These are phyloP conservation scores for Sporothrix pseudoabietina DNA, from an alignment of 2,329 filamentous ascomycete genomes.

Conservation along the genomic window DNA sequence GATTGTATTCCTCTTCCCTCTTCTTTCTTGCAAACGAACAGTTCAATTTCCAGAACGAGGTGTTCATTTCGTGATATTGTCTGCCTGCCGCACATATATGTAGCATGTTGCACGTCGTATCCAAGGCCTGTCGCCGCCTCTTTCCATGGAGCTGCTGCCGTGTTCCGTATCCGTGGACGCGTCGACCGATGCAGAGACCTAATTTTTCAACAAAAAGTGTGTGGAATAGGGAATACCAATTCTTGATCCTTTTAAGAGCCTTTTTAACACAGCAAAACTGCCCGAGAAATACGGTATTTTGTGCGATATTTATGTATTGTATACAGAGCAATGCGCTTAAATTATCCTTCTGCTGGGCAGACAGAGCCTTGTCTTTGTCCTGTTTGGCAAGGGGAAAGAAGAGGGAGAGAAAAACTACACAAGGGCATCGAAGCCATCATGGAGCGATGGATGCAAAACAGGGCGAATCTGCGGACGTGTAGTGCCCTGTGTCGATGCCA, in stretches of 20 bases:
- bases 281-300: background rate
- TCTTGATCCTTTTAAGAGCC: background rate
- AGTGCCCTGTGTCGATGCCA: background rate
- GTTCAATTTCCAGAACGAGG: background rate
- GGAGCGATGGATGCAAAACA: slow-evolving; percentile 8
- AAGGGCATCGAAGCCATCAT: slow-evolving; percentile 9
- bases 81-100: slow-evolving; percentile 11
- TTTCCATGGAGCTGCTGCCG: background rate
- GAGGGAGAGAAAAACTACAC: background rate
- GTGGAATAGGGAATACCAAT: background rate
- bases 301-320: background rate
- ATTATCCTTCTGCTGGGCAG: background rate
- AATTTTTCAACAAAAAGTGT: background rate
- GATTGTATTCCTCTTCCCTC: background rate
- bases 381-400: background rate
- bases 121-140: background rate
- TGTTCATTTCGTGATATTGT: background rate
- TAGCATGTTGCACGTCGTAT: background rate
- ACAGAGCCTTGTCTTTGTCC: background rate
- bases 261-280: background rate
- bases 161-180: slow-evolving; percentile 7
- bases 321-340: background rate
- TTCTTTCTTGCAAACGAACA: background rate
- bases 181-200: background rate
- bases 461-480: background rate